These are phyloP conservation scores for Nicotiana tabacum DNA, from an alignment of 257 asterid species.

Conservation along the genomic window DNA sequence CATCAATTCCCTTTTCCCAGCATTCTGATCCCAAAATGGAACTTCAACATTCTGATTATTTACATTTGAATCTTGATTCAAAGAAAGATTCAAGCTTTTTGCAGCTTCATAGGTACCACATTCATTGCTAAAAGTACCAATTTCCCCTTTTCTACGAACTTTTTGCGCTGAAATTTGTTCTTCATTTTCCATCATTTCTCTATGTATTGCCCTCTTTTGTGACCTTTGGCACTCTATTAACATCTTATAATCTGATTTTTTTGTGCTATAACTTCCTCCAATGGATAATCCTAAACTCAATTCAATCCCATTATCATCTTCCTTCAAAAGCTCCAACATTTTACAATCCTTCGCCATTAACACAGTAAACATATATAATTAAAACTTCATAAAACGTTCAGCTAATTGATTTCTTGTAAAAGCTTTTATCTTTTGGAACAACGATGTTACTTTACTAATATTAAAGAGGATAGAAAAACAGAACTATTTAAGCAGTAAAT, in stretches of 20 bases:
- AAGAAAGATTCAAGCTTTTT: slow-evolving; percentile 18
- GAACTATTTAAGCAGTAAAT: neutral
- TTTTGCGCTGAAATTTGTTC: slow-evolving; percentile 4
- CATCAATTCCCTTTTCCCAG: neutral
- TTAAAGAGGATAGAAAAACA: neutral
- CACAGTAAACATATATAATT: too few relatives aligned
- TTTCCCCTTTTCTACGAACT: neutral
- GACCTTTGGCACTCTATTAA: slow-evolving; percentile 30
- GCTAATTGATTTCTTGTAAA: neutral
- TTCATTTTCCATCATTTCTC: slow-evolving; percentile 40
- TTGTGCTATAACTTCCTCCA: slow-evolving; percentile 42
- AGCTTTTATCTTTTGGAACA: slow-evolving; percentile 12
- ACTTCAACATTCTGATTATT: neutral
- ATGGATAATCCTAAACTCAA: slow-evolving; percentile 63
- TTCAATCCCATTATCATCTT: slow-evolving; percentile 38
- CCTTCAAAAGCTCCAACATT: slow-evolving; percentile 24
- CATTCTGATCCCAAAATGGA: neutral
- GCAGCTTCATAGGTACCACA: neutral
- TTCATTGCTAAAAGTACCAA: neutral
- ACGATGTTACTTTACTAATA: neutral
- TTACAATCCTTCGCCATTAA: neutral
- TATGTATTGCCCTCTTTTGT: slow-evolving; percentile 27
- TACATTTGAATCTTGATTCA: slow-evolving; percentile 12
- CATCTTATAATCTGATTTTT: slow-evolving; percentile 20
- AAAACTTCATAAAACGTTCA: neutral